Base-by-base conservation (phyloP, 2,329 filamentous ascomycete species). In the Pezicula rhizophila region DNA sequence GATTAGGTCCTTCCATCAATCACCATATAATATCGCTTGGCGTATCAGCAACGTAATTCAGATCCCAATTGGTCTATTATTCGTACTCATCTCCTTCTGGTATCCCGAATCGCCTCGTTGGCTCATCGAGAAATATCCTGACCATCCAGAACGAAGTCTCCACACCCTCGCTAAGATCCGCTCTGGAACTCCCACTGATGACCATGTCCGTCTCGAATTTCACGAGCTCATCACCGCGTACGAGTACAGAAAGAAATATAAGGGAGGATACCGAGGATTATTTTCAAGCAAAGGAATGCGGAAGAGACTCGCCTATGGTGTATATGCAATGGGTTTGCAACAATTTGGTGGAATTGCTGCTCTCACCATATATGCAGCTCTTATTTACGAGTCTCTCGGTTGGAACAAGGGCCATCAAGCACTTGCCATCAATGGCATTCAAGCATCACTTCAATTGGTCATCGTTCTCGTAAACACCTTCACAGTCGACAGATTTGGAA, bases 1-100 rank as follows among this genome's bases (percentile, higher is more conserved):
- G 18, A 12, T 20, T 20, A 38, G 35, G 35, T 68, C 65, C 6
- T 70, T 64, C 52, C 65, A 70, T 46, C 62, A 54, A n/a, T 59
- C 58, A 0, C 69, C 69, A 0, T 68, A 64, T 56, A 70, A 71
- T 48, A 69, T 70, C 40, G 68, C 70, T 8, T 72, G 69, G 69
- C 55, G 69, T 31, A 63, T 70, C 1, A 70, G 66, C 4, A 71
- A 70, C 46, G 34, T 69, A 14, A 64, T 72, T 25, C 68, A 72
- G 47, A 66, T 71, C 41, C 67, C 68, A 2, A 68, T 70, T 42
- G 68, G 69, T 7, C 43, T 70, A 2, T 44, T 51, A 26, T 69
- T 70, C 28, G 60, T 70, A 10, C 55, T 57, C 23, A 50, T 65
- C 12, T 68, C 61, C 12, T 70, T 70, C 56, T 68, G 60, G 59